Evolutionary conservation across 352 stramenopile species (phyloP), one percentile per base, ranked within the genome.

Genomic region (Globisporangium alternatum): DNA sequence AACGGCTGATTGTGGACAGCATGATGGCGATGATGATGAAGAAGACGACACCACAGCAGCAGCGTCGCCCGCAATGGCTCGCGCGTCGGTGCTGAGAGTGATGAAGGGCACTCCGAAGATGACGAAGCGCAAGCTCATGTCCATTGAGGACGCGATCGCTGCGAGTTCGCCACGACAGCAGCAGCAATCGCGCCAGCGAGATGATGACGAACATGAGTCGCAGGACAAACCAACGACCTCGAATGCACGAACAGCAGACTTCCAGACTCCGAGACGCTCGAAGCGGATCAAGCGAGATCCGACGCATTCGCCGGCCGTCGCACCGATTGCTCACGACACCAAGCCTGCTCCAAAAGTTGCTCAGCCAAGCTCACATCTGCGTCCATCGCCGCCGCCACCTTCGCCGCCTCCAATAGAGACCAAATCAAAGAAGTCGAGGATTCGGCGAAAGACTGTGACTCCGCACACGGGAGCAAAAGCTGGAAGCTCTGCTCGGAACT

Each of bases 211-310:
- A 10, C 13, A 25, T 31, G 52, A 45, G 10, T 15, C 8, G 30
- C 5, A 21, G n/a, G 12, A 21, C 31, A 31, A 13, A 45, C 30
- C 9, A 39, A 15, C 35, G 1, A 4, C 5, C 13, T 19, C 52
- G 5, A 28, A 10, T 4, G 25, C 45, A 44, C 28, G 17, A n/a
- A 35, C 56, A 55, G 22, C 56, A 33, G 41, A 21, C 31, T 15
- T 64, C 3, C 58, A 57, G 35, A 66, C 60, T 8, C 60, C 60
- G 0, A 53, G 49, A 13, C 41, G 49, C 21, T 60, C 49, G 28
- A 66, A 66, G 22, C 51, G 60, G 3, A 55, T 54, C 51, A 66
- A 37, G 25, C 60, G 30, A 30, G 51, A 66, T 10, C 60, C 60
- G 13, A 60, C 17, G 0, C 60, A 56, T 5, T 66, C 60, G 2